Evolutionary conservation across 208 protist species (phyloP), one percentile per base, ranked within the genome.

Genomic region (Crithidia fasciculata): DNA sequence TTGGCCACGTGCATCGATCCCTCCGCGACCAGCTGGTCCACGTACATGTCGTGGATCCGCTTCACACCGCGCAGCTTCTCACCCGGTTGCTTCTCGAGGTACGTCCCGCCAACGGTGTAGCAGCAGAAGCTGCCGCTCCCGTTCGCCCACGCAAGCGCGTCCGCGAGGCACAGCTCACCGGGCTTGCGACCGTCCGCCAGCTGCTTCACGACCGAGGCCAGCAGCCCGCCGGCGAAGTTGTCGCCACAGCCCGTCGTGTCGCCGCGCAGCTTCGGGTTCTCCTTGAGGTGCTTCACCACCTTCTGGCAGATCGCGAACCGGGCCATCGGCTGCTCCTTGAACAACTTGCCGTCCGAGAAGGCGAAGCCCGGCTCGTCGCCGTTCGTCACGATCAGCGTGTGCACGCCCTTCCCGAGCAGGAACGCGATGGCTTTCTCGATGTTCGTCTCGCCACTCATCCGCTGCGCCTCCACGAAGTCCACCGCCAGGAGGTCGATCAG

Each of bases 221-320:
- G 60, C 57, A 78, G 66, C 6, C 71, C 74, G 44, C 74, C 80
- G 16, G 74, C 60, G 64, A 81, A 80, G 58, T 84, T 84, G 60
- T 84, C 74, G 13, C 74, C 80, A 56, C 80, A 81, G 4, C 70
- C 80, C 16, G 71, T 80, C 41, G 74, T 80, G 74, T 81, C 74
- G 37, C 74, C 80, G 40, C 66, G 62, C 70, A 78, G 63, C 36
- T 58, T 19, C 40, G 72, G 74, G 65, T 84, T 74, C 18, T 69
- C 73, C 47, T 71, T 74, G 9, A 80, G 62, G 39, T 84, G 73
- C 49, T 74, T 15, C 28, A 67, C 58, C 3, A 78, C 44, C 37
- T 65, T 75, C 37, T 54, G 19, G 44, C 71, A 73, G 36, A 84
- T 72, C 13, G 54, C 47, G 44, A 80, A 80, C 52, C 59, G 55